Conservation (phyloP, 1,139 yeast species). For the Blastobotrys serpentis region DNA sequence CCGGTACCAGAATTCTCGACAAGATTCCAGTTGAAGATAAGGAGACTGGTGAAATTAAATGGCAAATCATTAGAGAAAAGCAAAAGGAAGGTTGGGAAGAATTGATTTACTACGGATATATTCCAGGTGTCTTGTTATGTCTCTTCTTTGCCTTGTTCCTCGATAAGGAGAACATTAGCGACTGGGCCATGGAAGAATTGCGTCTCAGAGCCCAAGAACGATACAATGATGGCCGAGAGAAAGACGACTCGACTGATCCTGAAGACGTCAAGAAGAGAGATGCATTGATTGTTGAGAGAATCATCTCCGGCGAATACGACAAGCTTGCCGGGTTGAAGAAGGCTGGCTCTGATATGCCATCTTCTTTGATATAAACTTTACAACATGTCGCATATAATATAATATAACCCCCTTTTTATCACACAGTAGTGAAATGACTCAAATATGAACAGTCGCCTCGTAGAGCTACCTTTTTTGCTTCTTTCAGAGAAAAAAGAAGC, state of each 20-base stretch:
- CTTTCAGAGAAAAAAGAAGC: too few species aligned
- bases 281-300: constrained; percentile 76
- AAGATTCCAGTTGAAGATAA: constrained; percentile 83
- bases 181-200: constrained; percentile 85
- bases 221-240: constrained; percentile 59
- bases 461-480: too few species aligned
- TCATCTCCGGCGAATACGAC: constrained; percentile 83
- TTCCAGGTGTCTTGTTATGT: constrained; percentile 57
- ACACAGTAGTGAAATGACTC: too few species aligned
- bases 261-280: constrained; percentile 69
- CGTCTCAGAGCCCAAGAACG: constrained; percentile 70
- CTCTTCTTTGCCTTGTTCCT: constrained; percentile 48
- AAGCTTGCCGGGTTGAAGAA: constrained; percentile 69
- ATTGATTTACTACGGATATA: constrained; percentile 65
- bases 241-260: constrained; percentile 52
- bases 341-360: constrained; percentile 40
- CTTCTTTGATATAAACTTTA: constrained; percentile 33
- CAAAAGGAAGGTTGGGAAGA: constrained; percentile 87
- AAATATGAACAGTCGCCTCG: too few species aligned
- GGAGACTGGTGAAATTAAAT: constrained; percentile 71
- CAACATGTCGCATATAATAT: background rate
- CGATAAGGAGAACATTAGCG: constrained; percentile 48
- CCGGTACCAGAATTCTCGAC: constrained; percentile 69
- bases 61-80: constrained; percentile 76
- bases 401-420: background rate